Base-by-base conservation (phyloP, 2,329 filamentous ascomycete species). In the Rasamsonia emersonii region DNA sequence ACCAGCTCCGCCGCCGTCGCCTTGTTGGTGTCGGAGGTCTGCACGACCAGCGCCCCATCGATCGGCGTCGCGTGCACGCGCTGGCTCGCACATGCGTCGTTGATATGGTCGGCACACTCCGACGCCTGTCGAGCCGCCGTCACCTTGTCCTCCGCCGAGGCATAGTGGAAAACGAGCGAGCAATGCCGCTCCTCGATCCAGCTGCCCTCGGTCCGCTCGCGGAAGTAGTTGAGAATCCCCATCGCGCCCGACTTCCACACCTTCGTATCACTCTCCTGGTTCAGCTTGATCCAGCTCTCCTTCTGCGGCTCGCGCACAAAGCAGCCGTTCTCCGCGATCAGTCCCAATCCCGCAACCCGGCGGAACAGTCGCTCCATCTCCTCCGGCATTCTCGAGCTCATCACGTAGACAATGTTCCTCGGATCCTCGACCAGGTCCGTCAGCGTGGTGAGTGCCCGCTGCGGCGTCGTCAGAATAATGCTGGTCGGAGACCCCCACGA, bases 321-420 rank as follows among this genome's bases (percentile, higher is more conserved):
- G 54, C 85, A 93, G 2, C 89, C 89, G 43, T 94, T 95, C 61
- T 96, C 89, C 0, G 89, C 89, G 42, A 96, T 93, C 4, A 96
- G 68, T 3, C 91, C 91, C 3, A 95, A 65, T 38, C 82, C 81
- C 4, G 84, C 82, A 2, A 95, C 81, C 15, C 82, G 75, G 32
- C 79, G 79, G 68, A 96, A 95, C 1, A 93, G 69, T 4, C 80
- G 76, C 45, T 94, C 86, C 19, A 95, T 77, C 49, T 95, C 86
- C 47, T 93, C 84, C 0, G 86, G 84, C 44, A 79, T 82, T 19
- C 86, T 79, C 6, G 84, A 81, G 33, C 86, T 94, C 86, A 94
- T 96, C 43, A 96, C 79, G 48, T 94, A 96, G 16, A 96, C 82
- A 2, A 78, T 77, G 50, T 96, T 96, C 39, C 73, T 76, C 14